Conservation (phyloP, 306 rosid genomes). For the Abrus precatorius region DNA sequence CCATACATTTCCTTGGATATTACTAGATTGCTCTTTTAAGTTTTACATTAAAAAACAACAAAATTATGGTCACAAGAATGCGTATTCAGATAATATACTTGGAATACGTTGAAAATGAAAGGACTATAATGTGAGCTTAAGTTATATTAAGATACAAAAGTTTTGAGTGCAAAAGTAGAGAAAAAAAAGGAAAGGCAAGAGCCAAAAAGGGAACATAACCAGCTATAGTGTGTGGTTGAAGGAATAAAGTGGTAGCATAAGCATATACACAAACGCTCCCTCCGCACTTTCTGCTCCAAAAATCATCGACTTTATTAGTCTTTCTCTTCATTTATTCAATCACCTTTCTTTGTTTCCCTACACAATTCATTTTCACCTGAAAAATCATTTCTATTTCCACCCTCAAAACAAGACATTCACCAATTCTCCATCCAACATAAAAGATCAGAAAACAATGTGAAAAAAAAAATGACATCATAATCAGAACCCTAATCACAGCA, state of each 20-base stretch:
- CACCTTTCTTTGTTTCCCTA: neutral
- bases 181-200: neutral
- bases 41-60: neutral
- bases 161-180: conserved; percentile 24
- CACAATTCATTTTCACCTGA: neutral
- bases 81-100: conserved; percentile 15
- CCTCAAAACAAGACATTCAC: neutral
- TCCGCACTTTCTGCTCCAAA: conserved; percentile 41
- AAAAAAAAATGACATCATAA: neutral
- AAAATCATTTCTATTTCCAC: no score
- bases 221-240: conserved; percentile 27
- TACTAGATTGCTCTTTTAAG: neutral
- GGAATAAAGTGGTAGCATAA: conserved; percentile 51
- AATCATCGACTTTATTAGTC: conserved; percentile 29
- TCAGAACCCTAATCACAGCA: conserved; percentile 16
- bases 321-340: conserved; percentile 29
- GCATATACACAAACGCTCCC: conserved; percentile 40
- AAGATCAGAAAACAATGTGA: conserved; percentile 38
- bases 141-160: conserved; percentile 6
- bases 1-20: conserved; percentile 3
- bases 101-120: conserved; percentile 2
- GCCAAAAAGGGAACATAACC: conserved; percentile 29
- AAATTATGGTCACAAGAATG: neutral
- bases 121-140: neutral
- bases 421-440: conserved; percentile 20